These are phyloP conservation scores for Lepidium campestre DNA, from an alignment of 441 rosid species.

Conservation along the genomic window DNA sequence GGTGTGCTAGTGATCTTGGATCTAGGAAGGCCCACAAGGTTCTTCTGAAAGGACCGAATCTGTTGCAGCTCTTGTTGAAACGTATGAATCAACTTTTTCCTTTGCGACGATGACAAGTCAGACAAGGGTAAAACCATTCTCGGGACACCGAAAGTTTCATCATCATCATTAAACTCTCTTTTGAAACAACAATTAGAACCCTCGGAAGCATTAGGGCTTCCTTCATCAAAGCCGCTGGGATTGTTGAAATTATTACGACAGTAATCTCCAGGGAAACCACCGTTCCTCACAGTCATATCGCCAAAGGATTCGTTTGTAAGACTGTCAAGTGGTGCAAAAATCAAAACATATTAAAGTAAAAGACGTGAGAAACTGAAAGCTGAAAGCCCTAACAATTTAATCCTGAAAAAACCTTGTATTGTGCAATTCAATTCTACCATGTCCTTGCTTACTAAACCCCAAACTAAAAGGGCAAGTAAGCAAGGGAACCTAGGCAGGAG, in stretches of 20 bases:
- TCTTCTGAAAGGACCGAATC: constrained; percentile 47
- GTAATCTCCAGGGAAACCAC: constrained; percentile 40
- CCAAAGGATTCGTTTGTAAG: not conserved
- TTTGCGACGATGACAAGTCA: constrained; percentile 53
- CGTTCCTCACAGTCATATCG: constrained; percentile 43
- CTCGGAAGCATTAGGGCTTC: constrained; percentile 52
- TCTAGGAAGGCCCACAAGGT: constrained; percentile 27
- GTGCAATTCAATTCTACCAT: not conserved
- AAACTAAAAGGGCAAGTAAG: not conserved
- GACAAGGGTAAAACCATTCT: constrained; percentile 47
- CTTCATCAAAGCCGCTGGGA: constrained; percentile 42
- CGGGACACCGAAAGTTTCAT: constrained; percentile 43
- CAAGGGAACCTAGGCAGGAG: not conserved
- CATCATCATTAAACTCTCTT: constrained; percentile 44
- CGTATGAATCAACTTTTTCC: constrained; percentile 41
- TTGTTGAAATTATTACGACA: not conserved
- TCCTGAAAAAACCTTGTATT: not conserved
- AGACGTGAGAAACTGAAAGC: not conserved
- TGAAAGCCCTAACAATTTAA: not conserved
- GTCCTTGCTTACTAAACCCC: not conserved
- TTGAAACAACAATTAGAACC: constrained; percentile 45
- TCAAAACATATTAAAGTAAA: not conserved
- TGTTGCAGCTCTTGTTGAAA: constrained; percentile 63
- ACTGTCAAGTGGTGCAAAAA: not conserved
- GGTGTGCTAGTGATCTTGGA: constrained; percentile 35